These are phyloP conservation scores for Pisolithus microcarpus DNA, from an alignment of 768 basidiomycete species.

Conservation along the genomic window DNA sequence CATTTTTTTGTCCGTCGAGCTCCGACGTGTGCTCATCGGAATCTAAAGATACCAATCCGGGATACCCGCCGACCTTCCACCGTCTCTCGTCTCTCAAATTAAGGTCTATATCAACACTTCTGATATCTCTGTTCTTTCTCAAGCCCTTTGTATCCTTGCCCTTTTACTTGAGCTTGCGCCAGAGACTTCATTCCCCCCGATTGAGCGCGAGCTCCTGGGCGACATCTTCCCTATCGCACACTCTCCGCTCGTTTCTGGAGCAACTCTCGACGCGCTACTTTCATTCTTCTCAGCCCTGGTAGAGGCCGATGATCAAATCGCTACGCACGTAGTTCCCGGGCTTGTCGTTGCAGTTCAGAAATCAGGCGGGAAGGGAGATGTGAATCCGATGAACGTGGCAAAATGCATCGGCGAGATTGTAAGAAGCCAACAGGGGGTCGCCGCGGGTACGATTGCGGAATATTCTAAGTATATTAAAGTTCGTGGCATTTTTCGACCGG, in stretches of 20 bases:
- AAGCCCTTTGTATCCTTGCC: slow-evolving; percentile 58
- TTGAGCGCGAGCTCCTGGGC: slow-evolving; percentile 61
- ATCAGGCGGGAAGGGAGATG: slow-evolving; percentile 44
- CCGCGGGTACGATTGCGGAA: slow-evolving; percentile 78
- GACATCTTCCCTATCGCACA: slow-evolving; percentile 66
- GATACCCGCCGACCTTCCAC: slow-evolving; percentile 52
- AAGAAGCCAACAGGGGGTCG: slow-evolving; percentile 57
- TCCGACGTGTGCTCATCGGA: not conserved
- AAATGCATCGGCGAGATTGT: slow-evolving; percentile 83
- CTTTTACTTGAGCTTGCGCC: slow-evolving; percentile 66
- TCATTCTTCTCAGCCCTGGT: slow-evolving; percentile 80
- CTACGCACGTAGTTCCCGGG: slow-evolving; percentile 73
- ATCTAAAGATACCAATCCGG: slow-evolving; percentile 36
- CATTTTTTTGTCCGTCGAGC: not conserved
- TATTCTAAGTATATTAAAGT: slow-evolving; percentile 81
- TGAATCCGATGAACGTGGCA: slow-evolving; percentile 64
- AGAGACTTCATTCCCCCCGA: slow-evolving; percentile 59
- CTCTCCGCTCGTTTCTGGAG: slow-evolving; percentile 71
- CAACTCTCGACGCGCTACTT: slow-evolving; percentile 74
- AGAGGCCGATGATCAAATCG: slow-evolving; percentile 73
- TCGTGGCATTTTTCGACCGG: not conserved
- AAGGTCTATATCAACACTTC: slow-evolving; percentile 65
- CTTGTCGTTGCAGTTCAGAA: slow-evolving; percentile 63
- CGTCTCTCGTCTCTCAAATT: slow-evolving; percentile 63
- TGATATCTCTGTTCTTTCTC: slow-evolving; percentile 74